Evolutionary conservation across 495 filamentous ascomycete genomes (phyloP), one percentile per base, ranked within the genome.

Genomic region (Cladorrhinum samala): DNA sequence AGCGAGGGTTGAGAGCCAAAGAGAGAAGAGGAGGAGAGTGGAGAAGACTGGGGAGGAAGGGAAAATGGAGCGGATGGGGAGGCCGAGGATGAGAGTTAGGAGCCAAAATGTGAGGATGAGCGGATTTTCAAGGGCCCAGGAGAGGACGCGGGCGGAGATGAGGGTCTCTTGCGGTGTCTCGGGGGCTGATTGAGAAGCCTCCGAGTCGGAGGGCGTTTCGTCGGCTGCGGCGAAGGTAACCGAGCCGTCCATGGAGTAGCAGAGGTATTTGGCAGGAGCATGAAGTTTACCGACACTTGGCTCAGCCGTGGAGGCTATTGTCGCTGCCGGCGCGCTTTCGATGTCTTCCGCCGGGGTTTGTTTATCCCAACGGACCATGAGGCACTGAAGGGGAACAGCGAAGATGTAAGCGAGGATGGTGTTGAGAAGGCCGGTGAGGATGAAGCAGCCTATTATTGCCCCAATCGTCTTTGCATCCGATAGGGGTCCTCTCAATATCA

Each of bases 401-500:
- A 68, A 20, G 2, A 51, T 18, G 25, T 68, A 68, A 2, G 66
- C 38, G 0, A 50, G 21, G 0, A 62, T 0, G 1, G 64, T 65
- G 46, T 67, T 68, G 30, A 67, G 18, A 3, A 67, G 14, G 13
- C 61, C 63, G 27, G 61, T 70, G 1, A 70, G 40, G 2, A 62
- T 9, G 21, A 75, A 75, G 39, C 61, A 69, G 1, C 63, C 61
- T 5, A 70, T 64, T 46, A 75, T 63, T 41, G 62, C 62, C 14
- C 65, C 68, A 16, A 71, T 52, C 1, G 67, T 68, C 5, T 52
- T 46, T 9, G 56, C 54, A 43, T 64, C 56, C 1, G 68, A 50
- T 13, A 72, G 27, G 2, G 63, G 64, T n/a, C 65, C 68, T 9
- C 65, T 67, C 43, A 68, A 72, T 9, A 75, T 67, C 70, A 75